These are phyloP conservation scores for Saturnispora besseyi DNA, from an alignment of 805 yeast species.

Conservation along the genomic window DNA sequence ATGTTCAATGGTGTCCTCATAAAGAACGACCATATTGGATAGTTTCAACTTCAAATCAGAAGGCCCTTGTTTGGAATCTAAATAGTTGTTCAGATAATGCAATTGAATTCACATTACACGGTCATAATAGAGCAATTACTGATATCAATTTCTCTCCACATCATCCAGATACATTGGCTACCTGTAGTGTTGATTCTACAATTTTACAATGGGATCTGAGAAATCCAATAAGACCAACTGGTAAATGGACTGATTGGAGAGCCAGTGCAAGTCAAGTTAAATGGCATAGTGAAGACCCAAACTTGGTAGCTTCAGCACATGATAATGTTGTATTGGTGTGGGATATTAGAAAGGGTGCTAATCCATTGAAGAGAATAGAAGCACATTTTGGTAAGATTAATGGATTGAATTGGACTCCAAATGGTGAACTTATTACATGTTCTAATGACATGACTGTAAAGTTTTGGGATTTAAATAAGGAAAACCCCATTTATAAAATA, in stretches of 20 bases:
- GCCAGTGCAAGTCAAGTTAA: conserved; percentile 94
- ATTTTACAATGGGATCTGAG: conserved; percentile 89
- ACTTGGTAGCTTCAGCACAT: conserved; percentile 79
- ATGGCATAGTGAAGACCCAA: conserved; percentile 74
- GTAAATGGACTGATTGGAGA: conserved; percentile 83
- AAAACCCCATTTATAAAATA: conserved; percentile 48
- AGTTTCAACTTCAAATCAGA: conserved; percentile 88
- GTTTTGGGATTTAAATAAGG: conserved; percentile 50
- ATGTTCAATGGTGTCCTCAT: conserved; percentile 98
- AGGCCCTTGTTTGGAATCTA: conserved; percentile 91
- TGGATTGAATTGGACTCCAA: conserved; percentile 69
- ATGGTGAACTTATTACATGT: conserved; percentile 61
- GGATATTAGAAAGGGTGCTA: conserved; percentile 80
- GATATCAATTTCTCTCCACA: conserved; percentile 89
- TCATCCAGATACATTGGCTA: conserved; percentile 80
- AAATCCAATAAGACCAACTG: conserved; percentile 50
- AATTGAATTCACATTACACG: conserved; percentile 69
- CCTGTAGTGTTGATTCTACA: conserved; percentile 87
- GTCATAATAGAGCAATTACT: conserved; percentile 88
- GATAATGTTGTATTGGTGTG: conserved; percentile 73
- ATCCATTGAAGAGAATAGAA: conserved; percentile 54
- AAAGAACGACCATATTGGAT: conserved; percentile 80
- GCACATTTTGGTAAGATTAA: conserved; percentile 87
- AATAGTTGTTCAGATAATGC: conserved; percentile 33
- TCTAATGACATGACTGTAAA: conserved; percentile 82